Evolutionary conservation across 176 grass and related monocot species (phyloP).

Genomic region (Aegilops longissima): DNA sequence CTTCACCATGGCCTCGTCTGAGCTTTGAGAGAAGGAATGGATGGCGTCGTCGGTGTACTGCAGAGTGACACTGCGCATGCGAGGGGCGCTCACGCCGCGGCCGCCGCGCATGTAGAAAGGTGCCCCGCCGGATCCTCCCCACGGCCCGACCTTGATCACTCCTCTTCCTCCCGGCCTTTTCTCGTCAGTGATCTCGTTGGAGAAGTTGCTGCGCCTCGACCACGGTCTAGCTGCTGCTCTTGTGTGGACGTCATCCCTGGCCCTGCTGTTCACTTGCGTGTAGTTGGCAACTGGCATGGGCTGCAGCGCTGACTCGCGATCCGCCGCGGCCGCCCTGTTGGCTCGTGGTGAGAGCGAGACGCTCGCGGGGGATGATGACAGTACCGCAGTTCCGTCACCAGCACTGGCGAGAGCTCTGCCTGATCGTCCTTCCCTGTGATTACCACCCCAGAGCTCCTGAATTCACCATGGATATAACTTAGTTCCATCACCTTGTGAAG

Average conservation of each 20-base stretch:
- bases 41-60: conserved; percentile 12
- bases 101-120: neutral
- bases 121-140: conserved; percentile 27
- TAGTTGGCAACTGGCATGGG: too few species aligned
- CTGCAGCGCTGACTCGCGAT: neutral
- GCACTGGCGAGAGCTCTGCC: neutral
- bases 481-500: neutral
- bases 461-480: neutral
- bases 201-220: neutral
- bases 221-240: neutral
- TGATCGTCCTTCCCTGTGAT: neutral
- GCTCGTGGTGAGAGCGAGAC: neutral
- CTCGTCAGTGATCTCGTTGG: neutral
- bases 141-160: conserved; percentile 15
- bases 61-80: neutral
- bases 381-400: neutral
- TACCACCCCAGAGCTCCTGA: conserved; percentile 22
- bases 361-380: neutral
- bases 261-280: too few species aligned
- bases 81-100: neutral
- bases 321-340: too few species aligned
- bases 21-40: neutral
- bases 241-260: neutral
- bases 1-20: too few species aligned
- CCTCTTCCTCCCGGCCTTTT: neutral